Base-by-base conservation (phyloP, 805 yeast genomes). In the Pichia occidentalis region DNA sequence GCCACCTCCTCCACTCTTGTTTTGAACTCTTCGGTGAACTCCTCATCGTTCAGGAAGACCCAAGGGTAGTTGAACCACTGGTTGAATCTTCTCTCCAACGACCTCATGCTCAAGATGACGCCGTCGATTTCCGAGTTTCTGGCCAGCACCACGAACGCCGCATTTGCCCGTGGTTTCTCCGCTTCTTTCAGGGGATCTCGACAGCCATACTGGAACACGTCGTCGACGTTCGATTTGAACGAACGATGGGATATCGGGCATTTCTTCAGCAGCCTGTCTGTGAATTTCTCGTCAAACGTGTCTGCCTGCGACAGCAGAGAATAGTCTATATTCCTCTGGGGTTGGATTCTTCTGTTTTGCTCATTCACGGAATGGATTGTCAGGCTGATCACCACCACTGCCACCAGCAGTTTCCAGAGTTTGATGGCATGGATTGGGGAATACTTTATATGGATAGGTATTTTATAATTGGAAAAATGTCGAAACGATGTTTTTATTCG, bases 11-110 rank as follows among this genome's bases (percentile, higher is more conserved):
- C 36, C 0, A 86, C 79, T 2, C 67, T 60, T 2, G 49, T 51
- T 50, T 71, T 75, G 59, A 92, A 92, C 14, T 76, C 71, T 2
- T 72, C 71, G 17, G 69, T 65, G 51, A 90, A 88, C 13, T 75
- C 77, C 42, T 73, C 87, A 57, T 90, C 85, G 55, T 88, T 90
- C 14, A 92, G 59, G 50, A 92, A 85, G 1, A 85, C 80, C 80
- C 95, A 92, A 0, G 96, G 97, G 56, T 92, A 92, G 48, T 82
- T 73, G 59, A 70, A 92, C 95, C 95, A 86, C 51, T 88, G 88
- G 57, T 90, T 90, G 64, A 88, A 90, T 56, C 82, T 95, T 19
- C 85, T 67, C 56, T 90, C 97, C 39, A 92, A 53, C 3, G 88
- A 77, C 22, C 65, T 60, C 71, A 90, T 77, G 3, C 92, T 78